Base-by-base conservation (phyloP, 352 stramenopile genomes). In the Phytophthora ohioensis region DNA sequence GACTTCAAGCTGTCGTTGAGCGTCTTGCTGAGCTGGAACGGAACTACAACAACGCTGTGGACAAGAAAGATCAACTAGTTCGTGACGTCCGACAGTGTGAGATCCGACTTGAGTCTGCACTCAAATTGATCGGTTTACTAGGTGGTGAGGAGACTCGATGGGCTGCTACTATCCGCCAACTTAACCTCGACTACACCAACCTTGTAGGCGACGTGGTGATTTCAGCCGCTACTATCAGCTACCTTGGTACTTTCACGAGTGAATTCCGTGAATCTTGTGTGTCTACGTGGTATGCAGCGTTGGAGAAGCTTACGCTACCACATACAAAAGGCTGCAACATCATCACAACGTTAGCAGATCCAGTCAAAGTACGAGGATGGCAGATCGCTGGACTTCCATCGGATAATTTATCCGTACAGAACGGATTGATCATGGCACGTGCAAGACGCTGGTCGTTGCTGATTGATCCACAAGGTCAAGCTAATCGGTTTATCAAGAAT, bases 401-500 rank as follows among this genome's bases (percentile, higher is more conserved):
- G 5, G 94, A 98, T 66, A 95, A 88, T 31, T 69, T 98, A 45
- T 98, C 91, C 0, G 87, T 97, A 4, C 93, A 98, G 58, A 98
- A 98, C 65, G 94, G 92, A 3, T 95, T 98, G 42, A 97, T 98
- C 68, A 98, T 98, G 80, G 87, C 89, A 2, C 81, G 90, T 21
- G 92, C 90, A 57, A 80, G 94, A 5, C 87, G 94, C 4, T 98
- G 95, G 89, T 88, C 94, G 12, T 76, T 98, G 7, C 66, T 98
- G 0, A 98, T 98, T 57, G 93, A 98, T 36, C 94, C 93, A 0
- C 93, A 98, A 65, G 94, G 94, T 0, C 94, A 98, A 77, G 94
- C 91, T 0, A 98, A 98, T 57, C 83, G 91, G 0, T 98, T 97
- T 70, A 94, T 98, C 76, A 98, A 98, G 75, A 98, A 95, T 38